A percentile compares a stretch with the other conserved stretches of the same genome.
phyloP scores from a whole-genome alignment of 495 filamentous ascomycete genomes.

The Trichoderma virens region DNA sequence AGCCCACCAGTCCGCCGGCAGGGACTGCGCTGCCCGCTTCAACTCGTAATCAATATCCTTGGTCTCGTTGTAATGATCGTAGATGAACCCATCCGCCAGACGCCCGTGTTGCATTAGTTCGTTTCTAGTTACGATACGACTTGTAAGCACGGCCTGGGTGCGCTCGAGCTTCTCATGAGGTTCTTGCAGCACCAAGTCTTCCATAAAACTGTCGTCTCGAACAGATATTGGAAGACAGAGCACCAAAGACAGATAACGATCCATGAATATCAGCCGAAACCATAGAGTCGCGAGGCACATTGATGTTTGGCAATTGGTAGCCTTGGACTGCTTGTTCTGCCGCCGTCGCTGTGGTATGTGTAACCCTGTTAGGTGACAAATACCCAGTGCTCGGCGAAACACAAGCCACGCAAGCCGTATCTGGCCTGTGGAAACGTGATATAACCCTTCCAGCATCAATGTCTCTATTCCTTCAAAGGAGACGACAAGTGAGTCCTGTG shows the following conservation, averaged over 20 bases:
- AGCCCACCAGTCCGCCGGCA: constrained; percentile 21
- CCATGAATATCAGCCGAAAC: constrained; percentile 9
- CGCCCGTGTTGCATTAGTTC: not conserved
- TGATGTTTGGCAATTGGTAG: not conserved
- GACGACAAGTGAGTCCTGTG: constrained; percentile 22
- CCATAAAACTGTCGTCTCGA: not conserved
- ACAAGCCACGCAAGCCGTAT: constrained; percentile 1
- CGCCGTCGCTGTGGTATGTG: constrained; percentile 6
- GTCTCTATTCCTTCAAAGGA: constrained; percentile 13
- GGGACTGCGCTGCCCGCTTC: constrained; percentile 17
- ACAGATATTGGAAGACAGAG: constrained; percentile 8
- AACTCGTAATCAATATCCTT: constrained; percentile 15
- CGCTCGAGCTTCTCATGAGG: constrained; percentile 16
- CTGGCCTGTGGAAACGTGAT: not conserved
- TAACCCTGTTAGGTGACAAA: not conserved
- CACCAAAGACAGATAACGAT: constrained; percentile 2
- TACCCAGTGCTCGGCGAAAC: constrained; percentile 10
- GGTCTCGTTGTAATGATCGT: constrained; percentile 9
- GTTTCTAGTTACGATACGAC: constrained; percentile 5
- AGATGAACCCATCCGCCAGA: not conserved
- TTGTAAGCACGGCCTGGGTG: constrained; percentile 5
- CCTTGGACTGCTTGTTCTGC: not conserved
- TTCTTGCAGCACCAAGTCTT: constrained; percentile 4
- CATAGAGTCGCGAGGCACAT: constrained; percentile 3
- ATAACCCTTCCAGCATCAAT: constrained; percentile 8